Percentiles rank a stretch among this genome's conserved stretches.
Evolutionary conservation across 768 basidiomycete genomes (phyloP).

Genomic region (Lentinula aciculospora): DNA sequence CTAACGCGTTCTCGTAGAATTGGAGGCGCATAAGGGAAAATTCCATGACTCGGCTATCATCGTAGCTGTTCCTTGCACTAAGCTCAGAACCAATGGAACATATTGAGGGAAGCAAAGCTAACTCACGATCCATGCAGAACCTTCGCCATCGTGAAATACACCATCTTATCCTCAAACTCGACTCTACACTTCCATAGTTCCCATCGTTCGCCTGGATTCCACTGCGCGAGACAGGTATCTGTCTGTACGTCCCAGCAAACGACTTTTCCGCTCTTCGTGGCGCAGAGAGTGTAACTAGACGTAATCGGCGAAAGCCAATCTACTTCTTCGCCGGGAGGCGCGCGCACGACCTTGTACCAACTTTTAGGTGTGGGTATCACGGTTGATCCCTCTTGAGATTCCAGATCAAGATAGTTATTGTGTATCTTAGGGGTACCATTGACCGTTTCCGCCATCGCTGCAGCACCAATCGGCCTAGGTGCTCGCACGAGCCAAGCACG

Average conservation of each 20-base stretch:
- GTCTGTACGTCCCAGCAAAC: constrained; percentile 72
- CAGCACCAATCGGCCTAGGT: constrained; percentile 40
- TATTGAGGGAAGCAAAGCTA: background rate
- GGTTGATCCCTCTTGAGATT: background rate
- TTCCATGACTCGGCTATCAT: constrained; percentile 62
- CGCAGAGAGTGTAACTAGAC: constrained; percentile 70
- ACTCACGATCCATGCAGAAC: constrained; percentile 26
- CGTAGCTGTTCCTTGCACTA: constrained; percentile 32
- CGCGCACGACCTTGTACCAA: constrained; percentile 68
- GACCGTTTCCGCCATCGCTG: background rate
- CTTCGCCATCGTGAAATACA: constrained; percentile 75
- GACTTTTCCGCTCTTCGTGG: constrained; percentile 70
- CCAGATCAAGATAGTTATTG: background rate
- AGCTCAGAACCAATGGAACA: constrained; percentile 1
- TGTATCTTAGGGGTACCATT: background rate
- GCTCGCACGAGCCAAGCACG: constrained; percentile 54
- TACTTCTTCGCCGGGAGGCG: constrained; percentile 54
- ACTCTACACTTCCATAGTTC: constrained; percentile 77
- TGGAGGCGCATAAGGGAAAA: constrained; percentile 66
- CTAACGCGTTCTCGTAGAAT: constrained; percentile 47
- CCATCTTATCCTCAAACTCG: constrained; percentile 65
- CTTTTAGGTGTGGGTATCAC: constrained; percentile 11
- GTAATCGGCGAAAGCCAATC: constrained; percentile 78
- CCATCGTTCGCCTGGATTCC: constrained; percentile 61
- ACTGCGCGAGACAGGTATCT: constrained; percentile 58